Conservation (phyloP, 441 rosid species). For the Populus trichocarpa region DNA sequence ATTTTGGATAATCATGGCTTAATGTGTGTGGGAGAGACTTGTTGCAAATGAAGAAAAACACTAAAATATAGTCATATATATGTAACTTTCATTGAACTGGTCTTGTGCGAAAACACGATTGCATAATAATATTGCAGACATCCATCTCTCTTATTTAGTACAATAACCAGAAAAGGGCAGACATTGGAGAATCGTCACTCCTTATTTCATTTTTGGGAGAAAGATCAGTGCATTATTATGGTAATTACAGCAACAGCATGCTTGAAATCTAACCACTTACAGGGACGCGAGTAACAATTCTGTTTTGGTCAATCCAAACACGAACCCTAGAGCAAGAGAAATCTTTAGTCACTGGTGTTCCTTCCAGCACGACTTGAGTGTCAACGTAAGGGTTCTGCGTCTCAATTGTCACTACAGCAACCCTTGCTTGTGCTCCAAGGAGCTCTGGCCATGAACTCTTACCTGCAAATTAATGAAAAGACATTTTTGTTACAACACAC, state of each 20-base stretch:
- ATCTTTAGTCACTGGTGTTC: constrained; percentile 16
- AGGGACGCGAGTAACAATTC: too few species aligned
- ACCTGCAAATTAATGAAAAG: not conserved
- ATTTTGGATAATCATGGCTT: too few species aligned
- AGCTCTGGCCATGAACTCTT: too few species aligned
- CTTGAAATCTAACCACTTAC: constrained; percentile 20
- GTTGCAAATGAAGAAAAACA: too few species aligned
- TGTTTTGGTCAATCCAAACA: constrained; percentile 33
- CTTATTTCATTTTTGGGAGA: too few species aligned
- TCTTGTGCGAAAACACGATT: not conserved
- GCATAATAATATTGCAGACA: not conserved
- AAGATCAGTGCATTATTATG: not conserved
- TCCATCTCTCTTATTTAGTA: not conserved
- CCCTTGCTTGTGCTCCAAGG: too few species aligned
- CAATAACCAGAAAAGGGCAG: too few species aligned
- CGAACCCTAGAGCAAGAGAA: constrained; percentile 37
- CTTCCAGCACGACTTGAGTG: constrained; percentile 33
- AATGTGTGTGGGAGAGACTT: too few species aligned
- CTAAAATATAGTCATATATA: too few species aligned
- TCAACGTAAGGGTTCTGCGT: constrained; percentile 28
- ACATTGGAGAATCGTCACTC: too few species aligned
- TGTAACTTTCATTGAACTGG: too few species aligned
- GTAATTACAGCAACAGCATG: too few species aligned
- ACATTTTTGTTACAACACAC: not conserved
- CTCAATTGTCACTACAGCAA: not conserved